phyloP scores from a whole-genome alignment of 2,329 filamentous ascomycete species.

The Aspergillus brasiliensis region DNA sequence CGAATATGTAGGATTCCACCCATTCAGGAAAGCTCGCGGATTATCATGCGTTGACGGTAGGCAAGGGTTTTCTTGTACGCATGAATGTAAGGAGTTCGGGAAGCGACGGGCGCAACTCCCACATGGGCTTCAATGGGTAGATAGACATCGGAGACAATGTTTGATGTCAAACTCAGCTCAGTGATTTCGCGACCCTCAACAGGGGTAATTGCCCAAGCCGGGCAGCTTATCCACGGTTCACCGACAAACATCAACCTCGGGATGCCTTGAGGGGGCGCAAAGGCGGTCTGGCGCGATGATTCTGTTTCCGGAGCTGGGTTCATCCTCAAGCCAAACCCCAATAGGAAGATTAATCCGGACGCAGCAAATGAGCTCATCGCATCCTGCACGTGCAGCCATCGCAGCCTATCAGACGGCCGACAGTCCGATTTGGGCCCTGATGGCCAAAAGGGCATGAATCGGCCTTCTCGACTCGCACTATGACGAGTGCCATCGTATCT shows the following conservation, averaged over 20 bases:
- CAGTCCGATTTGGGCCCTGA: background rate
- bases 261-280: no score
- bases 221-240: background rate
- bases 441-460: conserved; percentile 3
- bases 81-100: background rate
- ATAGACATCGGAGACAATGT: no score
- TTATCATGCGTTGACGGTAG: conserved; percentile 14
- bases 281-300: background rate
- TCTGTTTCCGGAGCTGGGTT: no score
- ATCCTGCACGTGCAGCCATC: conserved; percentile 18
- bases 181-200: no score
- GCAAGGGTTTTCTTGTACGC: conserved; percentile 5
- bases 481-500: background rate
- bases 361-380: conserved; percentile 24
- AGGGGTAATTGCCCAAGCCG: background rate
- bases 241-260: no score
- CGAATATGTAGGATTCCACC: conserved; percentile 23
- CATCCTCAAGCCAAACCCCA: background rate
- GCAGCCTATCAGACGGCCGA: conserved; percentile 16
- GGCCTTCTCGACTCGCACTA: background rate
- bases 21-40: conserved; percentile 17
- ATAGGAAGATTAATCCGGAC: conserved; percentile 13
- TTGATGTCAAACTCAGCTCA: background rate
- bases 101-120: no score
- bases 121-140: no score